Evolutionary conservation across 192 early-diverging fungal species (phyloP).

Genomic region (Coemansia sp.): DNA sequence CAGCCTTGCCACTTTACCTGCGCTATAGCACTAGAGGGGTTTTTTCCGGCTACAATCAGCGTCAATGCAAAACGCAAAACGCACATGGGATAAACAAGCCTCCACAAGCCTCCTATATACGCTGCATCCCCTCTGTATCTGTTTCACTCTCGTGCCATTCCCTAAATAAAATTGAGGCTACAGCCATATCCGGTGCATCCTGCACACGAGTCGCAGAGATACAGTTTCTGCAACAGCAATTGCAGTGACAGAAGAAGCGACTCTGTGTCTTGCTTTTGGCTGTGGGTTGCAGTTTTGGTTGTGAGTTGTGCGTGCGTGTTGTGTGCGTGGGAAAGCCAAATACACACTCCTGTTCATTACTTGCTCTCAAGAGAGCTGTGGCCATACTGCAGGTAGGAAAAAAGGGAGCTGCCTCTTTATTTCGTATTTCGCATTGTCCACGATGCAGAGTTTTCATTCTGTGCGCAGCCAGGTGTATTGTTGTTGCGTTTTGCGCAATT

Average conservation of each 20-base stretch:
- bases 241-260: too few relatives aligned
- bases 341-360: too few relatives aligned
- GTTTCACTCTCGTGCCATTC: neutral
- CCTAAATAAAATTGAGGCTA: slow-evolving; percentile 10
- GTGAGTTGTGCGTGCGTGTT: too few relatives aligned
- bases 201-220: slow-evolving; percentile 1
- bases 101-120: slow-evolving; percentile 8
- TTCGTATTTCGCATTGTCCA: neutral
- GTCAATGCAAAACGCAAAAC: neutral
- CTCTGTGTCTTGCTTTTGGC: too few relatives aligned
- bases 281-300: too few relatives aligned
- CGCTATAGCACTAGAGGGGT: neutral
- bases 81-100: slow-evolving; percentile 9
- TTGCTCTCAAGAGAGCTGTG: neutral
- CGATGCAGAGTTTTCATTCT: neutral
- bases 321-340: too few relatives aligned
- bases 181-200: slow-evolving; percentile 4
- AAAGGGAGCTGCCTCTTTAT: neutral
- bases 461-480: neutral
- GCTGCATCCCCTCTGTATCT: neutral
- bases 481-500: neutral
- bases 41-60: neutral
- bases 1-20: neutral
- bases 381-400: neutral
- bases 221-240: too few relatives aligned